Evolutionary conservation across 306 rosid species (phyloP), one percentile per base, ranked within the genome.

Genomic region (Lathyrus aphaca): DNA sequence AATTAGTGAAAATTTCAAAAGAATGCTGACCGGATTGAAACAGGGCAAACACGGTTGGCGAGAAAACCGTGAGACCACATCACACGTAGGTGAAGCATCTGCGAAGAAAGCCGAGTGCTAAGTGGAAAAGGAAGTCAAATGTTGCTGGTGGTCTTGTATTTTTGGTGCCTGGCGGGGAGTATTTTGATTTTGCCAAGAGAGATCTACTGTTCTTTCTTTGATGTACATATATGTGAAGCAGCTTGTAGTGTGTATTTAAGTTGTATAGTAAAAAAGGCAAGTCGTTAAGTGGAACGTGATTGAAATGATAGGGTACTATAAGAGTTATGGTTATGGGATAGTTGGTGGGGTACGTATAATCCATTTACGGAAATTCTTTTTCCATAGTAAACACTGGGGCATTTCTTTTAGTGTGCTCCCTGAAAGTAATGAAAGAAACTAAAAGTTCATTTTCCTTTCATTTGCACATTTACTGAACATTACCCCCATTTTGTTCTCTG

Each of bases 171-270:
- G 66, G 79, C 37, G 51, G 74, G 72, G 74, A 74, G 67, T 75
- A 69, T 63, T 64, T 74, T 77, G 51, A 53, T 77, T 80, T 70
- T 77, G 71, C 74, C 53, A 21, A 66, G 59, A 77, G 77, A 60
- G 60, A 77, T 73, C 63, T 64, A n/a, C 69, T 50, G 73, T 72
- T 46, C 56, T 80, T 72, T 49, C 39, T 71, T 78, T 42, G 65
- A 74, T 91, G 89, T 82, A 88, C 60, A 88, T 86, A 82, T 80
- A 82, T 80, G 76, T 78, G 87, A 76, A 80, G 57, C 81, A 75
- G 80, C 81, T 62, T 79, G 71, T 76, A 74, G 76, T 72, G 82
- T 76, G 89, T 80, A 82, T 83, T 85, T 80, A 84, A 77, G 79
- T 75, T 84, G 94, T 90, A 88, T 77, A 87, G 90, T 65, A 56